phyloP scores from a whole-genome alignment of 495 filamentous ascomycete species.

The Trichocladium antarcticum region DNA sequence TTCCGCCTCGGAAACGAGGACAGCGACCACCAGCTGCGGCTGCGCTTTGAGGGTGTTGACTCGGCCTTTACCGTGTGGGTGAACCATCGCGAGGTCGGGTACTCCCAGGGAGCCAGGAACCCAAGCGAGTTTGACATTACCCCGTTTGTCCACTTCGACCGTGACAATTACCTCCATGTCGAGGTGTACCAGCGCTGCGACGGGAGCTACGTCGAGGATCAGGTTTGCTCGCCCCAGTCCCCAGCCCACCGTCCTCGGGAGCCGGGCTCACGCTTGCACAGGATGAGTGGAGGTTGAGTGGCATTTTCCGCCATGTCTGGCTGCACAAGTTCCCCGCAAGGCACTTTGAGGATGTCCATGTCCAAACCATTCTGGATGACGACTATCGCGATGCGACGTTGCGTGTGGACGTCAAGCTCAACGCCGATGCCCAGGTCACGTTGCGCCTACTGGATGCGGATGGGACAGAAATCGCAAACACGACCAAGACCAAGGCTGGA shows the following conservation, averaged over 20 bases:
- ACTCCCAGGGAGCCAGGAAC: conserved; percentile 57
- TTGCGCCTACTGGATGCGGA: conserved; percentile 29
- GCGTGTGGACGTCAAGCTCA: conserved; percentile 36
- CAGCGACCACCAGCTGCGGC: conserved; percentile 32
- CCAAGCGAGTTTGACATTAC: conserved; percentile 59
- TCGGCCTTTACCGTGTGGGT: conserved; percentile 58
- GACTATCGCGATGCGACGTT: conserved; percentile 47
- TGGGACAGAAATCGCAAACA: conserved; percentile 17
- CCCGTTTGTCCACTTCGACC: conserved; percentile 30
- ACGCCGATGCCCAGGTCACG: conserved; percentile 18
- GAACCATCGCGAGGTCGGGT: conserved; percentile 53
- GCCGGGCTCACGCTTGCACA: conserved; percentile 2
- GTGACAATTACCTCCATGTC: conserved; percentile 46
- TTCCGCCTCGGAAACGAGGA: conserved; percentile 38
- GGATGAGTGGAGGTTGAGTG: conserved; percentile 48
- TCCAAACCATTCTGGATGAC: conserved; percentile 45
- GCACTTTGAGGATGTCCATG: conserved; percentile 49
- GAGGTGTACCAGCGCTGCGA: conserved; percentile 59
- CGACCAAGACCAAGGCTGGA: conserved; percentile 9
- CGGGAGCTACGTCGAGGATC: conserved; percentile 59
- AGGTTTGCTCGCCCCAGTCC: conserved; percentile 22
- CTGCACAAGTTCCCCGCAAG: conserved; percentile 49
- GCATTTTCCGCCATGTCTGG: conserved; percentile 61
- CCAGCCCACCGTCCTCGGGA: background rate
- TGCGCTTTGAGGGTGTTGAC: conserved; percentile 63